Evolutionary conservation across 805 yeast species (phyloP), one percentile per base, ranked within the genome.

Genomic region (Maudiozyma saulgeensis): DNA sequence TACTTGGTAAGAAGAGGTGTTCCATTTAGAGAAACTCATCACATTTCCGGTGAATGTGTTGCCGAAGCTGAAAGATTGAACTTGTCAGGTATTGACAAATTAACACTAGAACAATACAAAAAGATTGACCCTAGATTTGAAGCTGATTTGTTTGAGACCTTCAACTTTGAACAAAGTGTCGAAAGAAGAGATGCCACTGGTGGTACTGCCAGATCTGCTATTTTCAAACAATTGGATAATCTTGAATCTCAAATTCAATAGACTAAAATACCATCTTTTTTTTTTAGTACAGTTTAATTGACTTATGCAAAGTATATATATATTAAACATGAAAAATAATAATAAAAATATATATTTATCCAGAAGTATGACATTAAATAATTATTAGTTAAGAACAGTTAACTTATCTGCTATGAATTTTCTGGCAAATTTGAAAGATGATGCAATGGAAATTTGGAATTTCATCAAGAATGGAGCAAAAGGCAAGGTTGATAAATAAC

Each of bases 1-100:
- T 93, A 93, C 68, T 76, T 93, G 56, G 99, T 93, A 46, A 84
- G 96, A 73, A 90, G 84, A 68, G 99, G 99, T 52, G 99, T 93
- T 56, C 99, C 99, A 50, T 93, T 93, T 74, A 87, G 99, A 75
- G 98, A 93, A 71, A 93, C 99, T 1, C 99, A 93, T 72, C 98
- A 93, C 68, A 93, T 93, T 53, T 88, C 97, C 6, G 99, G 99
- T 50, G 96, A 89, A 68, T 93, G 97, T 72, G 99, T 93, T 43
- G 81, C 95, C 54, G 68, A 71, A 43, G 96, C 98, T 6, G 99
- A 93, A 72, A 90, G 79, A 52, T 69, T 75, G 52, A 77, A 77
- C 19, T 71, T 87, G 41, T 71, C 83, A 7, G 97, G 97, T 47
- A 93, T 93, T 65, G 98, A 93, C 68, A 72, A 89, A 66, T 74